Conservation (phyloP, 306 rosid species). For the Rubus parviflorus region DNA sequence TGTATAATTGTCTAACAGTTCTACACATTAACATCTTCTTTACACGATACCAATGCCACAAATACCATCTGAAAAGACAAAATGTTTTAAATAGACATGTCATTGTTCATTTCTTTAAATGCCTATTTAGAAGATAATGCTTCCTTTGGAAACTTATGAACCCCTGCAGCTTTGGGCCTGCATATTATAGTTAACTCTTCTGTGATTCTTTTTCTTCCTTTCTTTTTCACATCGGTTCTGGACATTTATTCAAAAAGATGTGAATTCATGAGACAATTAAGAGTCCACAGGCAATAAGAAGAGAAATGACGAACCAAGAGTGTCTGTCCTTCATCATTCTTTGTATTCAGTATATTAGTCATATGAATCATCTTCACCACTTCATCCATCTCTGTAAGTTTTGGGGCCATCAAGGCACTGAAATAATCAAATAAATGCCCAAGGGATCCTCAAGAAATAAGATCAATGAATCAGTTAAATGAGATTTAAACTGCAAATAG, state of each 20-base stretch:
- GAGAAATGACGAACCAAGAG: constrained; percentile 73
- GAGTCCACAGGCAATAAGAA: background rate
- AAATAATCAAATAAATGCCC: constrained; percentile 38
- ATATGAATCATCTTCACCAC: constrained; percentile 77
- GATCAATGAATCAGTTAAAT: constrained; percentile 17
- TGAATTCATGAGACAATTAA: background rate
- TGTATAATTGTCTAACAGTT: background rate
- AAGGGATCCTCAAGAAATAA: constrained; percentile 33
- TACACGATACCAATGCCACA: background rate
- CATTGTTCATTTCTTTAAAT: background rate
- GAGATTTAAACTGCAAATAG: constrained; percentile 24
- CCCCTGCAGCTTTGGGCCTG: background rate
- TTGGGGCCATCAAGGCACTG: constrained; percentile 81
- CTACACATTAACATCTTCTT: constrained; percentile 5
- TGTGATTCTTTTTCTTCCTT: background rate
- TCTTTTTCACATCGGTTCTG: background rate
- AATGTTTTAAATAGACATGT: constrained; percentile 5
- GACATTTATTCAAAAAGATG: background rate
- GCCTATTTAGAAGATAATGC: background rate
- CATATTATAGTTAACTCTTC: background rate
- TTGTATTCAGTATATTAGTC: constrained; percentile 43
- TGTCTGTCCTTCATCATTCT: constrained; percentile 51
- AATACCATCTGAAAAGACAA: constrained; percentile 9
- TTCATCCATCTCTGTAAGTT: constrained; percentile 93
- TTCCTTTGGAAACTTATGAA: background rate